Evolutionary conservation across 2,329 filamentous ascomycete genomes (phyloP).

Genomic region (Alternaria novae-zelandiae): DNA sequence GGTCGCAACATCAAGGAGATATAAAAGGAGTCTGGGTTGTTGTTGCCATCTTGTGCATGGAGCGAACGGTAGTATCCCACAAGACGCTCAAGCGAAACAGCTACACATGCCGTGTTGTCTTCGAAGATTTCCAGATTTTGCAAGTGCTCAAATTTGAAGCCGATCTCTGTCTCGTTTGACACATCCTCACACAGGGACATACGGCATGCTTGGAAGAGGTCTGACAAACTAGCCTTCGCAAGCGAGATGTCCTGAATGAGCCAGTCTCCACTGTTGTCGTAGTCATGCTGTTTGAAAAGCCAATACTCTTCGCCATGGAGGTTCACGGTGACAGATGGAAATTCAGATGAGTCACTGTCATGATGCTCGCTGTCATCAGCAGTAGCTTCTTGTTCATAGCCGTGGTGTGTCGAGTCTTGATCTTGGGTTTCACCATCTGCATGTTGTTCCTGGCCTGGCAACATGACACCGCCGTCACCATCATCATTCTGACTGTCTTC

Average conservation of each 20-base stretch:
- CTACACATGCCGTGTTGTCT: constrained; percentile 40
- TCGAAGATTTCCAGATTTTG: constrained; percentile 40
- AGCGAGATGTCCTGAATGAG: constrained; percentile 34
- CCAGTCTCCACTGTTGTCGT: constrained; percentile 39
- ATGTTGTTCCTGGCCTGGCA: constrained; percentile 14
- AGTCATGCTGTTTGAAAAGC: constrained; percentile 41
- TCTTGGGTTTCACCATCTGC: constrained; percentile 7
- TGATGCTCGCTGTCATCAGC: constrained; percentile 7
- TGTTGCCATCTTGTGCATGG: constrained; percentile 63
- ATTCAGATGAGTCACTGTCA: constrained; percentile 14
- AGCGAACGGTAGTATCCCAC: constrained; percentile 66
- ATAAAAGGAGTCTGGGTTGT: constrained; percentile 63
- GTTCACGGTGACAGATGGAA: constrained; percentile 36
- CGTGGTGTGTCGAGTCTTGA: constrained; percentile 14
- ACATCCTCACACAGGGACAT: constrained; percentile 62
- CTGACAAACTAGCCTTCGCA: constrained; percentile 50
- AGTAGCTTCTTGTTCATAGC: constrained; percentile 17
- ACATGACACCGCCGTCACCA: constrained; percentile 20
- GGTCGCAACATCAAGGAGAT: constrained; percentile 62
- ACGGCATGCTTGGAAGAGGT: constrained; percentile 64
- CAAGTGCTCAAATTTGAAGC: constrained; percentile 53
- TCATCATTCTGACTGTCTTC: constrained; percentile 12
- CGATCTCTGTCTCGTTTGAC: constrained; percentile 58
- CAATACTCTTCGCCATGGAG: constrained; percentile 38
- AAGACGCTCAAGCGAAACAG: constrained; percentile 54